Percentiles rank a stretch among this genome's conserved stretches.
These are phyloP conservation scores for Podospora comata DNA, from an alignment of 495 filamentous ascomycete genomes.

Conservation along the genomic window DNA sequence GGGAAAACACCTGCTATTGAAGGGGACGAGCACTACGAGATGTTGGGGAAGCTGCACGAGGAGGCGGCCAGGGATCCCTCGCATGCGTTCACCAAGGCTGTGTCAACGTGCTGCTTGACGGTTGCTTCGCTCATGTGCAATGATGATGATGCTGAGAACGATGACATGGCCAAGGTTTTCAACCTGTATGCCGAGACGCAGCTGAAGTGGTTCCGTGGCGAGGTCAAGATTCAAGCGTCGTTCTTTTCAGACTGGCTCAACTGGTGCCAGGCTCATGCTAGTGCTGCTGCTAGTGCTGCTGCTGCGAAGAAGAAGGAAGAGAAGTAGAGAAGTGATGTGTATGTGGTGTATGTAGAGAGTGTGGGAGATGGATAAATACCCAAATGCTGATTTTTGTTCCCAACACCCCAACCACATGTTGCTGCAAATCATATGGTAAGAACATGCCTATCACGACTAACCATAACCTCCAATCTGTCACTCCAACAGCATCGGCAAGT, in stretches of 20 bases:
- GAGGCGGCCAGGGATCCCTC: conserved; percentile 62
- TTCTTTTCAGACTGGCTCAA: conserved; percentile 56
- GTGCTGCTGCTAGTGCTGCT: conserved; percentile 16
- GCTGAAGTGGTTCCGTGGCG: conserved; percentile 42
- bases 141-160: conserved; percentile 29
- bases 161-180: conserved; percentile 32
- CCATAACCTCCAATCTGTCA: background rate
- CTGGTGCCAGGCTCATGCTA: conserved; percentile 54
- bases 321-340: conserved; percentile 1
- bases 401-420: conserved; percentile 1
- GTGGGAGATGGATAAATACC: background rate
- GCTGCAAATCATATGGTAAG: background rate
- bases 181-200: conserved; percentile 44
- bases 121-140: conserved; percentile 44
- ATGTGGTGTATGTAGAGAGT: background rate
- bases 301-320: conserved; percentile 12
- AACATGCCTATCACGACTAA: background rate
- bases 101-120: conserved; percentile 48
- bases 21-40: conserved; percentile 43
- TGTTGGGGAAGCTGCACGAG: conserved; percentile 66
- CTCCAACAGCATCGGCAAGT: background rate
- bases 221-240: conserved; percentile 46
- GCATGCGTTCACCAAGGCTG: conserved; percentile 49
- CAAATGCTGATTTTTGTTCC: conserved; percentile 12
- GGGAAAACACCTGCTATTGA: conserved; percentile 32